Evolutionary conservation across 1,284 basidiomycete species (phyloP), one percentile per base, ranked within the genome.

Genomic region (Austroboletus novae-zelandiae): DNA sequence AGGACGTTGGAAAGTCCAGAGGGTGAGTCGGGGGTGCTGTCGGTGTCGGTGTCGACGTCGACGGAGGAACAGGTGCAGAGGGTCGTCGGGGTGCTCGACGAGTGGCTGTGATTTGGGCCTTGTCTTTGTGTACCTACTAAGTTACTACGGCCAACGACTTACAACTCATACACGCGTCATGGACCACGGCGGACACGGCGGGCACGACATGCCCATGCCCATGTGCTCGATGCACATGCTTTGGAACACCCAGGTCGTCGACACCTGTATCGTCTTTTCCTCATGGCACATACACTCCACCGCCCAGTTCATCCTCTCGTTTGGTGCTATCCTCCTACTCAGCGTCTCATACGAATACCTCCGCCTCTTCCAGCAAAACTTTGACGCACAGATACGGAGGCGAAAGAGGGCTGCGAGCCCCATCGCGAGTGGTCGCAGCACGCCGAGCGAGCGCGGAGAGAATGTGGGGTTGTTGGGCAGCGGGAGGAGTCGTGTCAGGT

Each of bases 261-360:
- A 89, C 67, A 89, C 86, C 40, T 89, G 86, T 69, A 73, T 89
- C 67, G 81, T 89, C 68, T 89, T 90, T 71, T 71, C 64, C 17
- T 74, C 75, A 53, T 89, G 88, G 88, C 87, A 89, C 70, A 80
- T 91, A 58, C 71, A 64, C 56, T 78, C 81, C n/a, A 71, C 66
- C 48, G 53, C 70, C 50, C 65, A 70, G 31, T 88, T 91, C 63
- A 58, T 82, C 51, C 56, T 84, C 53, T 89, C 86, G 20, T 83
- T 79, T 65, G 42, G 83, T 52, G 76, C 71, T 52, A 83, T 91
- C 67, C 72, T 84, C 51, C 70, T 70, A 3, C 76, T 91, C 32
- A 80, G 85, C 46, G 70, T 88, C n/a, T 69, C 83, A 56, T 90
- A 83, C 67, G 89, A 91, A 63, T 90, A 86, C 67, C 76, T 91